Evolutionary conservation across 2,329 filamentous ascomycete species (phyloP), one percentile per base, ranked within the genome.

Genomic region (Dactylonectria estremocensis): DNA sequence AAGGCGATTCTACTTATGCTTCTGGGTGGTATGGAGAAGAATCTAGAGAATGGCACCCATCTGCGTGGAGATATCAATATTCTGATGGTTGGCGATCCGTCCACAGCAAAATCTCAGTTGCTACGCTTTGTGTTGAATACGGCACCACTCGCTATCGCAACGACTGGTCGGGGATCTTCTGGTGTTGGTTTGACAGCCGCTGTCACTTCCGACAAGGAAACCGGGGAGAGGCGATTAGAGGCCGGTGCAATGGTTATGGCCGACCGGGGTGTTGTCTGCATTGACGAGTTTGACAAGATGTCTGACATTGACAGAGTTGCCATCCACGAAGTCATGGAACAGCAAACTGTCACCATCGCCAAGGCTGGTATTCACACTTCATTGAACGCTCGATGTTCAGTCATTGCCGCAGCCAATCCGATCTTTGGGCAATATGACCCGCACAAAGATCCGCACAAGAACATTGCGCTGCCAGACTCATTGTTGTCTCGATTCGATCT

Each of bases 281-380:
- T 99, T 73, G 96, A 99, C 79, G 96, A 99, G 78, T 99, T 99
- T 74, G 96, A 99, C 85, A 99, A 99, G 82, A 99, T 99, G 96
- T 98, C 95, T 64, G 96, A 99, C 79, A 92, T 98, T 65, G 96
- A 99, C 82, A 91, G 96, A 79, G 96, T 99, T 4, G 96, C 96
- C 53, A 99, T 99, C 75, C 96, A 99, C 89, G 96, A 99, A 93
- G 96, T 99, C 72, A 99, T 99, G 96, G 96, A 99, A 83, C 96
- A 99, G 84, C 96, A 99, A 83, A 99, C 96, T 0, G 96, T 99
- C 68, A 99, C 96, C 14, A 99, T 99, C 77, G 96, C 96, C 59
- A 99, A 99, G 84, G 96, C 96, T 1, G 96, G 96, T 72, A 99
- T 99, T 66, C 96, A 99, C 82, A 99, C 96, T 0, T 97, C 95